Evolutionary conservation across 73 alveolate species (phyloP).

Genomic region (Paramecium octaurelia): DNA sequence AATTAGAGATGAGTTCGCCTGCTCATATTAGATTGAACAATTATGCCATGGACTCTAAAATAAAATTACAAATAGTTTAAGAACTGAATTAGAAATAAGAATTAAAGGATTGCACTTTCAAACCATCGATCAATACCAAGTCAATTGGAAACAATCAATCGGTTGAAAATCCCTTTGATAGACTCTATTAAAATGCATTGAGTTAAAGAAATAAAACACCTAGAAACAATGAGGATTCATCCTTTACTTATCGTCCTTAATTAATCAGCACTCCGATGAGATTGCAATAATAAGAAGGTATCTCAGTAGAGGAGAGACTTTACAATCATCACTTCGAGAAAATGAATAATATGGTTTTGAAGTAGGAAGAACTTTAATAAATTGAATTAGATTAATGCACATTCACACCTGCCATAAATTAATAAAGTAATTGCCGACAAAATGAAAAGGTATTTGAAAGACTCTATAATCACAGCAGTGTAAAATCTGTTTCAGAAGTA

Average conservation of each 20-base stretch:
- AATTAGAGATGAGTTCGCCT: neutral
- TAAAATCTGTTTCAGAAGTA: neutral
- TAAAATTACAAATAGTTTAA: neutral
- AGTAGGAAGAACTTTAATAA: neutral
- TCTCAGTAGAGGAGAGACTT: slow-evolving; percentile 20
- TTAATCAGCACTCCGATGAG: neutral
- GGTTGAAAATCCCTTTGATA: slow-evolving; percentile 1
- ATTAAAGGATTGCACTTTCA: neutral
- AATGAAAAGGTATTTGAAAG: neutral
- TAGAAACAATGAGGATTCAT: neutral
- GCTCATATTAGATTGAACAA: neutral
- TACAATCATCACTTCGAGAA: neutral
- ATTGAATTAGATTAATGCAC: neutral
- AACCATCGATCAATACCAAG: neutral
- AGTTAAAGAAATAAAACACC: neutral
- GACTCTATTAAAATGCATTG: slow-evolving; percentile 7
- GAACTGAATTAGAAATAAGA: neutral
- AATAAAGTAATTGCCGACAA: neutral
- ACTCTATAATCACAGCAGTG: neutral
- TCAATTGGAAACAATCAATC: neutral
- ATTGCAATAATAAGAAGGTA: neutral
- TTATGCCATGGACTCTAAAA: neutral
- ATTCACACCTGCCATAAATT: neutral
- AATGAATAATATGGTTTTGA: neutral
- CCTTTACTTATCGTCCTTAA: neutral